Evolutionary conservation across 331 rosid genomes (phyloP).

Genomic region (Quercus lobata): DNA sequence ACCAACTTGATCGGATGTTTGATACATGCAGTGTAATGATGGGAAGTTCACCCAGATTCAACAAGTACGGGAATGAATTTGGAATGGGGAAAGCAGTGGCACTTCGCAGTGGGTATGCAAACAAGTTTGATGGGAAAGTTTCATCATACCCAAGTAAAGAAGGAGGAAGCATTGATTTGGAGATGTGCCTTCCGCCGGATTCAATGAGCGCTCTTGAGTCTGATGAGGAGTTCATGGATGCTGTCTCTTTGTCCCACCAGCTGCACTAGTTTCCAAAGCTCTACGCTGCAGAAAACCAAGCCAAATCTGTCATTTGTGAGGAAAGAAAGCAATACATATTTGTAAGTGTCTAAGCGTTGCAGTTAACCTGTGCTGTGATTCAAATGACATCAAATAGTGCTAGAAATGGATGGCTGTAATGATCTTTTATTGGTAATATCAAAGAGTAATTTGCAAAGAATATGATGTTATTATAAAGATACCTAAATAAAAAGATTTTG

Average conservation of each 20-base stretch:
- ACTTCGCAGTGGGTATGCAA: slow-evolving; percentile 51
- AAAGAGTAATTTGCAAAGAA: no score
- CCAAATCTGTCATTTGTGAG: neutral
- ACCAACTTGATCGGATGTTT: neutral
- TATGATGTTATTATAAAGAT: no score
- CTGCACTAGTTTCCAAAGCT: neutral
- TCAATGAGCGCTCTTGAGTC: slow-evolving; percentile 41
- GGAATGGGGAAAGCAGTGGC: slow-evolving; percentile 72
- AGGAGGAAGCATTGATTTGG: slow-evolving; percentile 74
- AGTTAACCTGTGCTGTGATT: neutral
- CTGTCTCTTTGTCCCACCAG: neutral
- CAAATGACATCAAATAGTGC: no score
- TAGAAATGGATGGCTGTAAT: no score
- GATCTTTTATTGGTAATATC: no score
- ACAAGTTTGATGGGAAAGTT: slow-evolving; percentile 57
- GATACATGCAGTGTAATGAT: slow-evolving; percentile 36
- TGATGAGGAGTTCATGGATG: slow-evolving; percentile 44
- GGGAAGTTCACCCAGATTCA: slow-evolving; percentile 72
- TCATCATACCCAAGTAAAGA: slow-evolving; percentile 39
- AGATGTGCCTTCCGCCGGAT: slow-evolving; percentile 43
- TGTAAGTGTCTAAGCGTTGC: neutral
- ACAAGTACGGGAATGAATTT: slow-evolving; percentile 61
- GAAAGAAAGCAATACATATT: neutral
- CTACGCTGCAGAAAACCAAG: neutral
- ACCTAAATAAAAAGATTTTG: no score